Evolutionary conservation across 2,329 filamentous ascomycete species (phyloP).

Genomic region (Mycocentrospora acerina): DNA sequence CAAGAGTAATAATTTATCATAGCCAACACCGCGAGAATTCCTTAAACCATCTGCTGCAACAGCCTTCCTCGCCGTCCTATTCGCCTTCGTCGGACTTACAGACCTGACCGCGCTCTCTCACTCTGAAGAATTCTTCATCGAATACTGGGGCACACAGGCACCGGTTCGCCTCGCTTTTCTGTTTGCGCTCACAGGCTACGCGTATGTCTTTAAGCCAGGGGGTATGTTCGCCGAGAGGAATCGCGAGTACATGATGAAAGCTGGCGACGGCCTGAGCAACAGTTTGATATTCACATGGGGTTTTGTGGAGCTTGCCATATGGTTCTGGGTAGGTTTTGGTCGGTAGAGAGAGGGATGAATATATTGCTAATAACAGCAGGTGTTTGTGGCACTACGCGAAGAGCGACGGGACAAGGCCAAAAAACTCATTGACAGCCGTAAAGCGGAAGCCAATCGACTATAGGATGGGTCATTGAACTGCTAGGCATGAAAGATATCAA

Average conservation of each 20-base stretch:
- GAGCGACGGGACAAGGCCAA: conserved; percentile 35
- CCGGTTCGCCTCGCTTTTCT: conserved; percentile 67
- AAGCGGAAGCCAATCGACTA: conserved; percentile 29
- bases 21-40: conserved; percentile 69
- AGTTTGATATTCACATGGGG: conserved; percentile 81
- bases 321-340: conserved; percentile 71
- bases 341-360: not conserved
- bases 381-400: conserved; percentile 40
- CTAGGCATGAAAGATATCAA: too few relatives aligned
- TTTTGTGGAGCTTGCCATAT: conserved; percentile 79
- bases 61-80: conserved; percentile 67
- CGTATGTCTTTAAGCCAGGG: conserved; percentile 61
- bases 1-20: conserved; percentile 4
- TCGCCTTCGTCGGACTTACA: conserved; percentile 58
- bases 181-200: conserved; percentile 63
- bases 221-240: conserved; percentile 46
- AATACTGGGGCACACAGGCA: conserved; percentile 55
- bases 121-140: conserved; percentile 44
- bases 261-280: conserved; percentile 72
- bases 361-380: conserved; percentile 14
- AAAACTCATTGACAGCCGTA: conserved; percentile 34
- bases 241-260: conserved; percentile 25
- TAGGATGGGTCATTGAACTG: conserved; percentile 3
- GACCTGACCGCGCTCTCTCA: conserved; percentile 52
- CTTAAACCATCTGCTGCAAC: conserved; percentile 68